These are phyloP conservation scores for Fraxinus quadrangulata DNA, from an alignment of 257 asterid genomes.

Conservation along the genomic window DNA sequence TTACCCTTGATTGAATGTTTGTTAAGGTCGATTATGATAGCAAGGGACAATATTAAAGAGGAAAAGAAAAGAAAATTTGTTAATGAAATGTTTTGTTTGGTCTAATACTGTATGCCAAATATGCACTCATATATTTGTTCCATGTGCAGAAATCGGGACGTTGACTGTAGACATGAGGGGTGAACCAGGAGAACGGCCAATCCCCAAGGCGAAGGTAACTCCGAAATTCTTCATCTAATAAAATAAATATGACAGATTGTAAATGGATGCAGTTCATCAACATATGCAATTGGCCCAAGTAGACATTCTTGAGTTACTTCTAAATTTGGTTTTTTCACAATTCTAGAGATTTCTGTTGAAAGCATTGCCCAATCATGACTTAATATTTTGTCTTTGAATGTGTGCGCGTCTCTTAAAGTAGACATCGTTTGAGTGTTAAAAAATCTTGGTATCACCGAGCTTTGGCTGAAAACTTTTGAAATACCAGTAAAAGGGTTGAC, in stretches of 20 bases:
- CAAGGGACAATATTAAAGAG: not conserved
- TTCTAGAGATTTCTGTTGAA: not conserved
- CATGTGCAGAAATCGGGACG: slow-evolving; percentile 58
- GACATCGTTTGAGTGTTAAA: not conserved
- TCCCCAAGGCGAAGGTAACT: slow-evolving; percentile 71
- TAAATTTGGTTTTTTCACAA: not conserved
- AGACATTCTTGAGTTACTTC: not conserved
- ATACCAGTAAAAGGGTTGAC: not conserved
- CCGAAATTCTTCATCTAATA: not conserved
- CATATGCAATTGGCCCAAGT: too few relatives aligned
- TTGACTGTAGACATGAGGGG: slow-evolving; percentile 72
- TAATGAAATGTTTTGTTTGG: not conserved
- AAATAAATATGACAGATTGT: not conserved
- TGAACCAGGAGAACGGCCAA: slow-evolving; percentile 59
- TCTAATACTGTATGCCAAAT: not conserved
- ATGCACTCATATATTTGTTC: not conserved
- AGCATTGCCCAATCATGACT: not conserved
- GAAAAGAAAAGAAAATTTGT: not conserved
- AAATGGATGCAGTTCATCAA: not conserved
- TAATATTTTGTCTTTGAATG: not conserved
- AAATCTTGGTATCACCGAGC: not conserved
- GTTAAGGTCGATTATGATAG: not conserved
- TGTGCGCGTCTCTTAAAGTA: not conserved
- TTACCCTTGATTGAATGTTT: not conserved
- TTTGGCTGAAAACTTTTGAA: not conserved